phyloP scores from a whole-genome alignment of 495 filamentous ascomycete genomes.

The Pseudotulostoma volvatum region DNA sequence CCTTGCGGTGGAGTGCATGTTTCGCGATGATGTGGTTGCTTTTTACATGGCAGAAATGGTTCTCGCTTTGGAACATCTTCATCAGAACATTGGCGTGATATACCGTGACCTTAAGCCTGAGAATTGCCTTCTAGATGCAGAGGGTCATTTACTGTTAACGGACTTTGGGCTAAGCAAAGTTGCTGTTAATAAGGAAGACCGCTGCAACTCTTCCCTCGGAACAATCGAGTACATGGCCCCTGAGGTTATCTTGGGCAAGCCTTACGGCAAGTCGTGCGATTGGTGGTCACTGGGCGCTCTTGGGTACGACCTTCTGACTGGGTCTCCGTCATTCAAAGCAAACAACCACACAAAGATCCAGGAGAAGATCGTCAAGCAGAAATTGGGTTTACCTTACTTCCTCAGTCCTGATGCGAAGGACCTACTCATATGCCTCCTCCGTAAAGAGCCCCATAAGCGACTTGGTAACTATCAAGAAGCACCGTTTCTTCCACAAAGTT shows the following conservation, averaged over 20 bases:
- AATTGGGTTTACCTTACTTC: slow-evolving; percentile 73
- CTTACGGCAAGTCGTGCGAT: slow-evolving; percentile 84
- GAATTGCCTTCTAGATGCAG: slow-evolving; percentile 82
- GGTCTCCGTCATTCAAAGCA: slow-evolving; percentile 73
- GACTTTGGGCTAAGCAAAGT: slow-evolving; percentile 97
- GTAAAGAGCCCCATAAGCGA: slow-evolving; percentile 80
- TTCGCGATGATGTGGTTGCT: slow-evolving; percentile 66
- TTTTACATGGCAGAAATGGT: slow-evolving; percentile 99
- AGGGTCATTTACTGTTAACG: slow-evolving; percentile 85
- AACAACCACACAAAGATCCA: slow-evolving; percentile 85
- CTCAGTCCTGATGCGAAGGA: slow-evolving; percentile 83
- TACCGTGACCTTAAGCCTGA: slow-evolving; percentile 97
- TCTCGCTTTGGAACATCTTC: slow-evolving; percentile 81
- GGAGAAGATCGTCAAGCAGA: slow-evolving; percentile 83
- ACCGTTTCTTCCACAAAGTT: slow-evolving; percentile 92
- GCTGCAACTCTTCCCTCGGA: slow-evolving; percentile 69
- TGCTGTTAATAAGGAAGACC: slow-evolving; percentile 58
- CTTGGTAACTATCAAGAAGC: slow-evolving; percentile 74
- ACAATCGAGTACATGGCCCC: slow-evolving; percentile 99
- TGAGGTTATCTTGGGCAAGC: slow-evolving; percentile 67
- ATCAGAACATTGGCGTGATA: slow-evolving; percentile 78
- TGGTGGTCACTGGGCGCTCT: slow-evolving; percentile 97
- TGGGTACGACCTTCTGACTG: slow-evolving; percentile 81
- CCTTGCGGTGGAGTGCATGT: slow-evolving; percentile 79
- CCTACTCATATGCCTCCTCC: slow-evolving; percentile 68